Base-by-base conservation (phyloP, 2,329 filamentous ascomycete species). In the Trichophyton rubrum region DNA sequence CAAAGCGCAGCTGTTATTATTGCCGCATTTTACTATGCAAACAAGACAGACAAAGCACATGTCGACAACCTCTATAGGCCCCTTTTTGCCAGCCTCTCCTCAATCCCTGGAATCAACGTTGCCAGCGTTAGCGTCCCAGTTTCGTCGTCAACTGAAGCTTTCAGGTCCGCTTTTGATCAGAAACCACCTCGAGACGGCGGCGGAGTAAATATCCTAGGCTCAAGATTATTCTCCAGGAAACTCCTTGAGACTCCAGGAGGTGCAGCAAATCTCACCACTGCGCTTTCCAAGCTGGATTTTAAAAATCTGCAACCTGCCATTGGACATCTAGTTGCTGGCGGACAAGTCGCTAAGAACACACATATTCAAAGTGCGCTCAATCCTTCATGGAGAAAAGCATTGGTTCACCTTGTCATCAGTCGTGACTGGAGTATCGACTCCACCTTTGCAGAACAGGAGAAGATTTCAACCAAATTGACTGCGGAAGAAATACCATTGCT, bases 321-420 rank as follows among this genome's bases (percentile, higher is more conserved):
- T 35, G 73, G 73, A 7, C 72, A 76, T 1, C 73, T 70, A 11
- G 60, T 76, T 62, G 71, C 77, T 61, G 73, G 74, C 3, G 72
- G 73, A 2, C 62, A 64, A 9, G 61, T 67, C n/a, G 65, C 70
- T 2, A 69, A 69, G 43, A 70, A 72, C 49, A 63, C 45, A 22
- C 30, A 62, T 30, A 7, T 61, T 11, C 33, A 60, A 24, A 57
- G 57, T 24, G 49, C 63, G 43, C 47, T 63, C 7, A 43, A 62
- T 27, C 63, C 63, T 20, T 62, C 62, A 47, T 63, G 63, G 63
- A 55, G 63, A 43, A 47, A 62, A 24, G 59, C 63, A 24, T 60
- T 62, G 22, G 59, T 63, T 35, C 63, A 63, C 38, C 20, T 64
- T 4, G 59, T 63, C n/a, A 38, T 61, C 3, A 13, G 58, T n/a